phyloP scores from a whole-genome alignment of 192 early-diverging fungal genomes.

The Coemansia sp. region DNA sequence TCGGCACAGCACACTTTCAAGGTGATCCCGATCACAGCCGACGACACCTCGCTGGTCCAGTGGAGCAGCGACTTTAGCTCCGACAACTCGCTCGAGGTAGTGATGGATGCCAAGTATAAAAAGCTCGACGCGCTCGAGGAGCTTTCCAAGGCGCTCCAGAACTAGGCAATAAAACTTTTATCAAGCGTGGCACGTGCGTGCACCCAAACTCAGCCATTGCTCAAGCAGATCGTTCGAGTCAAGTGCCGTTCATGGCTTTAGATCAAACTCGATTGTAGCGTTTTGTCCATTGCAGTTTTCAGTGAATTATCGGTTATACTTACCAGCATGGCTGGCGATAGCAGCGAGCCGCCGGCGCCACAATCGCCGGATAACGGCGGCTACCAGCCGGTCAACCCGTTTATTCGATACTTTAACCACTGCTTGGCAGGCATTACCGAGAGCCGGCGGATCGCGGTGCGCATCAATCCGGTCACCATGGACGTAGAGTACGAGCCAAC shows the following conservation, averaged over 20 bases:
- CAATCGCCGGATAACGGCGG: background rate
- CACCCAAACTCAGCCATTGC: background rate
- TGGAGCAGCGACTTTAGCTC: conserved; percentile 59
- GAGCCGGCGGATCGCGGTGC: conserved; percentile 26
- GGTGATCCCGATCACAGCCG: conserved; percentile 46
- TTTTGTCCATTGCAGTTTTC: background rate
- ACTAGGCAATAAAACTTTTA: conserved; percentile 6
- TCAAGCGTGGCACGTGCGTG: background rate
- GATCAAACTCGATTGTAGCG: background rate
- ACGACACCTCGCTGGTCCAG: conserved; percentile 57
- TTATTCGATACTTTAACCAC: conserved; percentile 29
- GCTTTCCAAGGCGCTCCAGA: conserved; percentile 47
- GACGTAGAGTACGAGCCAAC: conserved; percentile 40
- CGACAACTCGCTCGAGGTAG: conserved; percentile 44
- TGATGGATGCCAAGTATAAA: conserved; percentile 59
- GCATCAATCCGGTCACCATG: conserved; percentile 18
- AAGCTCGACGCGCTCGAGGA: conserved; percentile 56
- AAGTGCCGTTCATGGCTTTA: too few species aligned
- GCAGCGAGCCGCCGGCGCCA: background rate
- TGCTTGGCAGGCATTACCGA: conserved; percentile 42
- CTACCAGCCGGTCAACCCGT: conserved; percentile 9
- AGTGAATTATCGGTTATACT: background rate
- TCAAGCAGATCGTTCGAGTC: background rate
- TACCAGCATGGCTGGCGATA: background rate
- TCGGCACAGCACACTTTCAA: conserved; percentile 55